Conservation (phyloP, 2,329 filamentous ascomycete genomes). For the Diaporthe sp. region DNA sequence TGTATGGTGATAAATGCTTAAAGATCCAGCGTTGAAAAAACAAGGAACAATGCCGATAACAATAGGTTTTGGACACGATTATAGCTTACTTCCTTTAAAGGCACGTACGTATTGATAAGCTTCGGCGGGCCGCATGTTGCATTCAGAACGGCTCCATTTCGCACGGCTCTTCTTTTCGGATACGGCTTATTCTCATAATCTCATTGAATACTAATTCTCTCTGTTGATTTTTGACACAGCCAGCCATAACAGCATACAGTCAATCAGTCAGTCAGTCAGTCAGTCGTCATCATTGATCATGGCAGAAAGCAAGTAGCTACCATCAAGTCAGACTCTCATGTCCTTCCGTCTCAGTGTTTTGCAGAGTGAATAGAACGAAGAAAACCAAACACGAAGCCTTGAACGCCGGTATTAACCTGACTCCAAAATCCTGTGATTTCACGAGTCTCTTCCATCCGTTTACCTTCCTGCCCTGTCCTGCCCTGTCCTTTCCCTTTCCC, state of each 20-base stretch:
- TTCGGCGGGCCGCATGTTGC: no score
- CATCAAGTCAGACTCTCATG: slow-evolving; percentile 23
- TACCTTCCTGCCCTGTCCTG: neutral
- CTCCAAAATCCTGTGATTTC: slow-evolving; percentile 34
- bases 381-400: slow-evolving; percentile 17
- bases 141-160: no score
- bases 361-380: slow-evolving; percentile 2
- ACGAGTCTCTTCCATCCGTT: neutral
- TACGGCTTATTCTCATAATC: neutral
- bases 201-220: slow-evolving; percentile 12
- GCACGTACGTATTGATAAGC: no score
- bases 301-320: slow-evolving; percentile 19
- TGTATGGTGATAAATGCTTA: no score
- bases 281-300: slow-evolving; percentile 33
- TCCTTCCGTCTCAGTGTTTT: slow-evolving; percentile 10
- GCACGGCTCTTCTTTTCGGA: no score
- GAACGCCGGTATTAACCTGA: slow-evolving; percentile 37
- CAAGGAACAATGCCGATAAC: no score
- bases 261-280: slow-evolving; percentile 18
- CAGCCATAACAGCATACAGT: slow-evolving; percentile 16
- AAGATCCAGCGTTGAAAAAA: no score
- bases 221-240: slow-evolving; percentile 24
- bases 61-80: no score
- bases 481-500: slow-evolving; percentile 20
- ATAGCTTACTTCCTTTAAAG: no score